These are phyloP conservation scores for Aspergillus pseudotamarii DNA, from an alignment of 2,329 filamentous ascomycete species.

Conservation along the genomic window DNA sequence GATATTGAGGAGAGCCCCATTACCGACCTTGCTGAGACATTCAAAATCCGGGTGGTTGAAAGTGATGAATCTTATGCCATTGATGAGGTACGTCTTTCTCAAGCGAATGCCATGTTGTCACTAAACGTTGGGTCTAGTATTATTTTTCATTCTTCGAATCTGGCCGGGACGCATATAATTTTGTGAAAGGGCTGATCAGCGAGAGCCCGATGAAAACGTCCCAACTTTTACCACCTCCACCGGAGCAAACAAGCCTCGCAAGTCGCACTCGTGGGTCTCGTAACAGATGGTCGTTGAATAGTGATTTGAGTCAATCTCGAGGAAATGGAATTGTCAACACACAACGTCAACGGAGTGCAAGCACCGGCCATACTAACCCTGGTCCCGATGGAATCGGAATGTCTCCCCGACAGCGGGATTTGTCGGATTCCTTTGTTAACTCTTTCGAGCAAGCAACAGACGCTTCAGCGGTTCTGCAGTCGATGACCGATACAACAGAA, in stretches of 20 bases:
- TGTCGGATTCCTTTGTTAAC: slow-evolving; percentile 74
- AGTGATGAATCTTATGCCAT: slow-evolving; percentile 93
- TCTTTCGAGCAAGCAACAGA: slow-evolving; percentile 74
- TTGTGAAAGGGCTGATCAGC: slow-evolving; percentile 73
- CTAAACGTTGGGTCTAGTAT: slow-evolving; percentile 62
- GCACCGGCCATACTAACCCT: slow-evolving; percentile 57
- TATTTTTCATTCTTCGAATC: slow-evolving; percentile 95
- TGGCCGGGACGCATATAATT: slow-evolving; percentile 78
- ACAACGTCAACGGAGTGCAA: slow-evolving; percentile 62
- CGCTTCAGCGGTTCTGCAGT: slow-evolving; percentile 70
- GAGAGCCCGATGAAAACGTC: slow-evolving; percentile 57
- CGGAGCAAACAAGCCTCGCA: slow-evolving; percentile 17
- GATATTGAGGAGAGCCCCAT: slow-evolving; percentile 92
- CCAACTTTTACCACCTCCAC: slow-evolving; percentile 26
- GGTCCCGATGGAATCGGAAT: slow-evolving; percentile 54
- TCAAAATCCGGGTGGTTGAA: slow-evolving; percentile 90
- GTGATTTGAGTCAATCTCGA: slow-evolving; percentile 16
- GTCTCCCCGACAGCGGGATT: slow-evolving; percentile 59
- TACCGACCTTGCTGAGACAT: slow-evolving; percentile 87
- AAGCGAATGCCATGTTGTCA: neutral
- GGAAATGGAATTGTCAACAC: slow-evolving; percentile 12
- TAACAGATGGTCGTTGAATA: slow-evolving; percentile 27
- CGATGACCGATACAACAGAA: slow-evolving; percentile 70
- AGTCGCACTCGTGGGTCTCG: slow-evolving; percentile 20
- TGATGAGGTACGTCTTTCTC: slow-evolving; percentile 68